phyloP scores from a whole-genome alignment of 2,329 filamentous ascomycete genomes.

The Lizonia empirigonia region DNA sequence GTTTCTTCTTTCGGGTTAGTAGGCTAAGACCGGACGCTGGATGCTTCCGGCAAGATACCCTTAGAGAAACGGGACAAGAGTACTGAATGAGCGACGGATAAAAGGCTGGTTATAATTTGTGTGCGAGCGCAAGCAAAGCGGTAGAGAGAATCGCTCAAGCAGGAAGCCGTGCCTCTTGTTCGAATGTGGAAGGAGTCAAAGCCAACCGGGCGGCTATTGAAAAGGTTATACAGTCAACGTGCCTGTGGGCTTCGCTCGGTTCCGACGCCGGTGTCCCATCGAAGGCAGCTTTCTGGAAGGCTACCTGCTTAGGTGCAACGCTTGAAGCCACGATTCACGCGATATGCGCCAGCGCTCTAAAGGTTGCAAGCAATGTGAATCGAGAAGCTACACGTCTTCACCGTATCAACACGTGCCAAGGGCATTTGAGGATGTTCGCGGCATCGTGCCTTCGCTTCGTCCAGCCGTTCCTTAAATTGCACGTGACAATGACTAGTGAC shows the following conservation, averaged over 20 bases:
- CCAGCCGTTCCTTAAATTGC: background rate
- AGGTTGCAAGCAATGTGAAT: background rate
- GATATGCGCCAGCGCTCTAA: background rate
- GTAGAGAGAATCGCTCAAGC: background rate
- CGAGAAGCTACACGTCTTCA: background rate
- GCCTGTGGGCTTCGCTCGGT: constrained; percentile 6
- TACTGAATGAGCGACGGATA: constrained; percentile 13
- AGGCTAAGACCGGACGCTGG: constrained; percentile 18
- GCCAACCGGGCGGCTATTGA: constrained; percentile 1
- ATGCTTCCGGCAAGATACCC: constrained; percentile 18
- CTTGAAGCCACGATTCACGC: constrained; percentile 11
- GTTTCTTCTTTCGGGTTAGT: constrained; percentile 19
- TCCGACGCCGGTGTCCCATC: constrained; percentile 16
- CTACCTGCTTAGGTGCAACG: constrained; percentile 20
- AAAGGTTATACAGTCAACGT: constrained; percentile 8
- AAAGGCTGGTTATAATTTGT: background rate
- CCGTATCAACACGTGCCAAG: background rate
- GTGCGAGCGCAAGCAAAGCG: background rate
- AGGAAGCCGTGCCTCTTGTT: constrained; percentile 9
- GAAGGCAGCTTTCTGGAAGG: constrained; percentile 16
- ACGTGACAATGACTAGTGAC: constrained; percentile 9
- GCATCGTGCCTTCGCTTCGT: background rate
- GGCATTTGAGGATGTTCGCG: background rate
- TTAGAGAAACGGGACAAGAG: constrained; percentile 16
- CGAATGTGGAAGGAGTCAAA: constrained; percentile 18